Conservation (phyloP, 176 grass and related monocot species). For the Saccharum spontaneum region DNA sequence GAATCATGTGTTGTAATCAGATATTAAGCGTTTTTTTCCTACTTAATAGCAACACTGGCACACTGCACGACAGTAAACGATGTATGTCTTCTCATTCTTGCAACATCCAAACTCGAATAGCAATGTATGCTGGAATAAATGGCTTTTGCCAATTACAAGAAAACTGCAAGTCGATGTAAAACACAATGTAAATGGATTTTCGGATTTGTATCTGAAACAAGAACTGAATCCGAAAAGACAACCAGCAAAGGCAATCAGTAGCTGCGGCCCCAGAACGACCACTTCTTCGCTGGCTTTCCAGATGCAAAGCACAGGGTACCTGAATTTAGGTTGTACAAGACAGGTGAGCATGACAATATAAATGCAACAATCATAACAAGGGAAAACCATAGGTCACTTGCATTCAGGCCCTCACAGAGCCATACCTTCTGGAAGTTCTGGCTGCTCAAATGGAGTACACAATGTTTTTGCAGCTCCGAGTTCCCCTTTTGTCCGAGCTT, state of each 20-base stretch:
- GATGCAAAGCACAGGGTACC: constrained; percentile 93
- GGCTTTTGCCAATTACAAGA: background rate
- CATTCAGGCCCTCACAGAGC: background rate
- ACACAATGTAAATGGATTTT: background rate
- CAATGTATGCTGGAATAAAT: background rate
- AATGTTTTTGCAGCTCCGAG: constrained; percentile 64
- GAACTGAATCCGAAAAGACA: background rate
- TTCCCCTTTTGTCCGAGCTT: constrained; percentile 64
- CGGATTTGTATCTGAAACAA: background rate
- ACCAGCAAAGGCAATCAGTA: constrained; percentile 43
- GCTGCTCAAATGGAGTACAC: constrained; percentile 73
- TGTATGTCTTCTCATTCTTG: background rate
- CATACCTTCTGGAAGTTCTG: constrained; percentile 67
- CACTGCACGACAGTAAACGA: background rate
- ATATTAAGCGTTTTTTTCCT: background rate
- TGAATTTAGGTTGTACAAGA: constrained; percentile 18
- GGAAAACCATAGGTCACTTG: background rate
- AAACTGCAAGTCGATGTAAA: background rate
- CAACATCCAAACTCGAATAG: background rate
- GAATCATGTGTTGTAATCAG: background rate
- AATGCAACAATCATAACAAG: background rate
- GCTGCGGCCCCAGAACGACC: constrained; percentile 90
- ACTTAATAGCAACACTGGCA: background rate
- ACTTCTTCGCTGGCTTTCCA: constrained; percentile 84
- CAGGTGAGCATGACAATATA: background rate